Evolutionary conservation across 352 stramenopile genomes (phyloP).

Genomic region (Aphanomyces stellatus): DNA sequence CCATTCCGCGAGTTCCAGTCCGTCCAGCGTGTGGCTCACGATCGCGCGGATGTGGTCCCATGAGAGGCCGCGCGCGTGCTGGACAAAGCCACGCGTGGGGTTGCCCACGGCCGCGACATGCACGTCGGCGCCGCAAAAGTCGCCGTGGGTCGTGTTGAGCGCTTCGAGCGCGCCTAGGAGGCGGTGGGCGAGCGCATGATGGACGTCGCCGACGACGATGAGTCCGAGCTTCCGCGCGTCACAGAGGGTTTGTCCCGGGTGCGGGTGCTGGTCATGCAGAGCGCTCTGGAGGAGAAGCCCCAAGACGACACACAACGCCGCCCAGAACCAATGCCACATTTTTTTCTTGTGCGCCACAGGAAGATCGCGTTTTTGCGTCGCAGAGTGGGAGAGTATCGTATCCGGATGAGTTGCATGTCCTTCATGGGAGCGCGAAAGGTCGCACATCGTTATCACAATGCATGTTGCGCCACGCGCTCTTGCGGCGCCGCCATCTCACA

Average conservation of each 20-base stretch:
- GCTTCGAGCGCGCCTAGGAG: not conserved
- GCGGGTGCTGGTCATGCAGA: conserved; percentile 13
- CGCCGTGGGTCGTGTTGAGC: not conserved
- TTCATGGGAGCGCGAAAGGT: not conserved
- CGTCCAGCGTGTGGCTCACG: not conserved
- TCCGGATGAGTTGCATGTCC: conserved; percentile 4
- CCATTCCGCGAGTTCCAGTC: not conserved
- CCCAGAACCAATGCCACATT: conserved; percentile 9
- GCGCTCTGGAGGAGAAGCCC: not conserved
- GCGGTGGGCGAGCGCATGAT: not conserved
- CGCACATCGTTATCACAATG: not conserved
- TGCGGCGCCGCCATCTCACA: no score
- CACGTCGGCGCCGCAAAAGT: conserved; percentile 12
- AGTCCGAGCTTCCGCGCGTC: conserved; percentile 15
- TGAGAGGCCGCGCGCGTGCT: not conserved
- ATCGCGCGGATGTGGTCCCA: not conserved
- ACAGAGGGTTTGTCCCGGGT: conserved; percentile 17
- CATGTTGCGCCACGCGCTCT: no score
- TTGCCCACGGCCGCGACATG: conserved; percentile 10
- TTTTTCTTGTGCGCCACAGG: not conserved
- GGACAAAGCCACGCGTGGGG: conserved; percentile 2
- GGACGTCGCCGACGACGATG: conserved; percentile 9
- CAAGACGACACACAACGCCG: not conserved
- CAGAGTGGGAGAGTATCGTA: no score
- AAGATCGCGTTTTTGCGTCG: not conserved